Percentiles rank a stretch among this genome's conserved stretches.
These are phyloP conservation scores for Pilobolus umbonatus DNA, from an alignment of 192 early-diverging fungal genomes.

Conservation along the genomic window DNA sequence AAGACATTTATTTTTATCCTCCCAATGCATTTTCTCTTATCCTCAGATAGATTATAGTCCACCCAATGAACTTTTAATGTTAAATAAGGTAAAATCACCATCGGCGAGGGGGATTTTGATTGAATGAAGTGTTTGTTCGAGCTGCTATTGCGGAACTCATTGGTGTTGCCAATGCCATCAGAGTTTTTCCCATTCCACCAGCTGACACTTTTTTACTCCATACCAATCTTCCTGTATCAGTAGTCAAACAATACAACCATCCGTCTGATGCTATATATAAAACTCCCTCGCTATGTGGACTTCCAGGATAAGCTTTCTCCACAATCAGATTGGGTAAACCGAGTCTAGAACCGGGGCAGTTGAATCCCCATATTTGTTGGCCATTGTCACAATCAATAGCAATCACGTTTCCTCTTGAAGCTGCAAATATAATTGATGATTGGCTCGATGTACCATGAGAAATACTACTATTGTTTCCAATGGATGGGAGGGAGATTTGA, in stretches of 20 bases:
- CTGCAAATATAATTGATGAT: neutral
- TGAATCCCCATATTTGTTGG: neutral
- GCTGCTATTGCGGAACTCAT: constrained; percentile 18
- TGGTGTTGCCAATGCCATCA: constrained; percentile 18
- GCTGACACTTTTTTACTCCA: constrained; percentile 9
- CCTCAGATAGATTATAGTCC: no score
- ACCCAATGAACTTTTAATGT: no score
- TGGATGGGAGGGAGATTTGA: neutral
- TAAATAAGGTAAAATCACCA: no score
- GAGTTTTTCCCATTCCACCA: neutral
- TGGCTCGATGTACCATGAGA: neutral
- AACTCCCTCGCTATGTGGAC: neutral
- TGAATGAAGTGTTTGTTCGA: constrained; percentile 14
- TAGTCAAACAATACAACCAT: constrained; percentile 13
- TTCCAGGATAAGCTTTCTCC: constrained; percentile 2
- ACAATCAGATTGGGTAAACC: constrained; percentile 5
- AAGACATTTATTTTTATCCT: no score
- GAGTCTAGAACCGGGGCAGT: constrained; percentile 14
- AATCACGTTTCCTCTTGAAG: constrained; percentile 1
- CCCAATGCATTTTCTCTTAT: no score
- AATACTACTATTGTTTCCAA: neutral
- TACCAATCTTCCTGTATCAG: neutral
- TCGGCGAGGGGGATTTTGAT: neutral
- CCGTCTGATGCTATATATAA: constrained; percentile 12
- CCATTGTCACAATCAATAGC: constrained; percentile 1